Conservation (phyloP, 2,329 filamentous ascomycete species). For the Stachybotrys elegans region DNA sequence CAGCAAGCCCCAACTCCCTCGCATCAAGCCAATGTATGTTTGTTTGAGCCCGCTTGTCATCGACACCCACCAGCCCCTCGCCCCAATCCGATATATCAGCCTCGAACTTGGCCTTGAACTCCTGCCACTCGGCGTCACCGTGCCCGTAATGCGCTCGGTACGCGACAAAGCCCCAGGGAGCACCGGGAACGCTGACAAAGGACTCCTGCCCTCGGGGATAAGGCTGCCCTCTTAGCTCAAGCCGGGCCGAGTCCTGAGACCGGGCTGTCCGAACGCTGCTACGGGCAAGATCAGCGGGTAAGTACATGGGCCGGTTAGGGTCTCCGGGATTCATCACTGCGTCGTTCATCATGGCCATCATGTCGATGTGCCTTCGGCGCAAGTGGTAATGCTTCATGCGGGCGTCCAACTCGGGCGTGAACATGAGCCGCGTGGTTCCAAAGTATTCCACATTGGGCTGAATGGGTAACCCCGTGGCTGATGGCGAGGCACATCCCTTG, state of each 20-base stretch:
- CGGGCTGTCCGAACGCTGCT: conserved; percentile 5
- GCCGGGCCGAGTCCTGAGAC: conserved; percentile 7
- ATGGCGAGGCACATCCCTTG: conserved; percentile 9
- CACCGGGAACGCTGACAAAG: background rate
- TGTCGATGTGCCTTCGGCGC: background rate
- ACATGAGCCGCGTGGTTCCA: conserved; percentile 3
- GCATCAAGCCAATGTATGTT: conserved; percentile 19
- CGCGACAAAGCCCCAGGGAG: conserved; percentile 16
- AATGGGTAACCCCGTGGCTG: conserved; percentile 6
- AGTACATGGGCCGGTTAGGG: background rate
- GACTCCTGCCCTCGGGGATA: background rate
- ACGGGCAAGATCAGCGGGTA: conserved; percentile 6
- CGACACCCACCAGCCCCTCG: conserved; percentile 1
- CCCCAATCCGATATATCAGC: conserved; percentile 20
- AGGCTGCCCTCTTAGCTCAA: conserved; percentile 9
- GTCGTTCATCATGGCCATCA: conserved; percentile 3
- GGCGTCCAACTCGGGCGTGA: conserved; percentile 6
- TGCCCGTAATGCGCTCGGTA: conserved; percentile 16
- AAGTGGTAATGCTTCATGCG: conserved; percentile 11
- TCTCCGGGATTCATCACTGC: background rate
- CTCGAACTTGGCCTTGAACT: conserved; percentile 19
- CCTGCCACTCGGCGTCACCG: conserved; percentile 15
- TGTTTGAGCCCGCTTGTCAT: conserved; percentile 10
- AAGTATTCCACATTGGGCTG: background rate
- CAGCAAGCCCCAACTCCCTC: conserved; percentile 7